Base-by-base conservation (phyloP, 768 basidiomycete genomes). In the Chalciporus pseudorubinellus region DNA sequence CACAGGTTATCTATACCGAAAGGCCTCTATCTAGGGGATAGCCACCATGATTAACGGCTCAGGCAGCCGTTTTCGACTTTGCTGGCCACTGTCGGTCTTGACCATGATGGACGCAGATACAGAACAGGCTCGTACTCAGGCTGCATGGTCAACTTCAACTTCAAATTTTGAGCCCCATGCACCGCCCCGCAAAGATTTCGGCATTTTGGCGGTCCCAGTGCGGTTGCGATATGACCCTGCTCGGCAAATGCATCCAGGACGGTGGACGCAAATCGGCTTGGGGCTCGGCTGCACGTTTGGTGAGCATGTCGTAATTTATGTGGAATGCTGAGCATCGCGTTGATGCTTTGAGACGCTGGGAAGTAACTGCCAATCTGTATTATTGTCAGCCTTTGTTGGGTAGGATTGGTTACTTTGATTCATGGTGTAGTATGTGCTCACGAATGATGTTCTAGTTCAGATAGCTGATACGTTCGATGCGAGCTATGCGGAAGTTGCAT, bases 301-400 rank as follows among this genome's bases (percentile, higher is more conserved):
- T 73, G 50, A 60, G 74, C 24, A 36, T 56, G 45, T 52, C 38
- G 39, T 50, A 10, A 40, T 46, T 3, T 22, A 52, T 11, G 3
- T 31, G 29, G 6, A 31, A 31, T 31, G 29, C 10, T 11, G 29
- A 31, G 11, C 12, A 13, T 31, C 29, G 4, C 3, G 29, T 31
- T 31, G 29, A 31, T 13, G 29, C n/a, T 24, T 46, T 29, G 49
- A 51, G 16, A 55, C 50, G 7, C 18, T 2, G 7, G 4, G 13
- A 46, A 69, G 69, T 58, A 41, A 82, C 82, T 24, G 78, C 82
- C 22, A 92, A 92, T 63, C 69, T 93, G 44, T 92, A 91, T 63
- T 93, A 92, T 53, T 87, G 84, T 55, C 88, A 90, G 68, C 90
- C 90, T 8, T 69, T 92, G 52, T 71, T 92, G 10, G 87, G 89